Base-by-base conservation (phyloP, 129 eudicot genomes). In the Logfia minima region DNA sequence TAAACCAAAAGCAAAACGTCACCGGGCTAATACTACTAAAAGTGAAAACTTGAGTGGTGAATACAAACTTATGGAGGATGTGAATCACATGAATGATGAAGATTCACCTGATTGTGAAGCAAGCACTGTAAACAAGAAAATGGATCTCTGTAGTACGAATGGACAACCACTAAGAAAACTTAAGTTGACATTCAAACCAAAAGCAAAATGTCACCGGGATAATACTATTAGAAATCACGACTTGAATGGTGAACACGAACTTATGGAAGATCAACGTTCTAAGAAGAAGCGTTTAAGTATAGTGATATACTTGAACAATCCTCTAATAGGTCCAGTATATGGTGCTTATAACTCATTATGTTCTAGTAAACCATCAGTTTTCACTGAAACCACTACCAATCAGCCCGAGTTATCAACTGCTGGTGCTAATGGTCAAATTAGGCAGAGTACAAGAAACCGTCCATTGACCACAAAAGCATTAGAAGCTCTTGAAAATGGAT, bases 361-460 rank as follows among this genome's bases (percentile, higher is more conserved):
- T 4, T 62, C 67, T 62, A 24, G 32, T 62, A 62, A 26, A 22
- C 18, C 16, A 13, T 7, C 26, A 14, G 26, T 24, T 62, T 62
- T 28, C 67, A 14, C 67, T 23, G 67, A 62, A 61, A 61, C 34
- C 11, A 26, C 29, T 17, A 14, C 32, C 29, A 22, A 62, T 16
- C 67, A 62, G 16, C 35, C 16, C 1, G 37, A 62, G 35, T 62
- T 26, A 28, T 22, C 32, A n/a, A 10, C 18, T 24, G 83, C 37
- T 62, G 11, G 21, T 53, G 48, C 81, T n/a, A 58, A 58, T 21
- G 19, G 37, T 8, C 41, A 80, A 84, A 39, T 39, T 39, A 65
- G 90, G 23, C 90, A 83, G 56, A 84, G 90, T 66, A 86, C 77
- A 16, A 86, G 90, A 75, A 86, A 79, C 84, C 72, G 87, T 14